Conservation (phyloP, 768 basidiomycete species). For the Agaricus subrufescens region DNA sequence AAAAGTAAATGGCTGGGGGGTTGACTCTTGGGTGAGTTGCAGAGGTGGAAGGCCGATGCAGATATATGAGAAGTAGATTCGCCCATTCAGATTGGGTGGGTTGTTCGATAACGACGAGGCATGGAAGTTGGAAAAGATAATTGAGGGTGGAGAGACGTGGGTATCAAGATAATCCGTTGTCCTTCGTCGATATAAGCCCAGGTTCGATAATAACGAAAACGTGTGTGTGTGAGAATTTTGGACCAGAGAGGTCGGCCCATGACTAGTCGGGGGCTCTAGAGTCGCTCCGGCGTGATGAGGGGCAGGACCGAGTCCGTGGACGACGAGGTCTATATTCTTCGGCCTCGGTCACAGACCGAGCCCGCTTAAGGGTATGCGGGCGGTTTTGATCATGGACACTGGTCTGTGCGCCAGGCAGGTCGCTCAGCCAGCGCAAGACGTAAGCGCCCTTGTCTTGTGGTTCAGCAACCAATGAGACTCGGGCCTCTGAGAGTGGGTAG, state of each 20-base stretch:
- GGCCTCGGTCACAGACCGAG: slow-evolving; percentile 32
- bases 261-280: slow-evolving; percentile 13
- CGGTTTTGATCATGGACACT: slow-evolving; percentile 25
- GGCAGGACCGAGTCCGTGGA: slow-evolving; percentile 21
- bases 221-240: slow-evolving; percentile 3
- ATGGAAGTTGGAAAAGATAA: neutral
- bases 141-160: neutral
- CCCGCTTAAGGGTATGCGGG: slow-evolving; percentile 28
- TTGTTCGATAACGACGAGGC: slow-evolving; percentile 3
- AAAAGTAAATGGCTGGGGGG: neutral
- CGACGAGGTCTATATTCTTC: slow-evolving; percentile 23
- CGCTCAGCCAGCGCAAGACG: slow-evolving; percentile 36
- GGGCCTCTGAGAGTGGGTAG: slow-evolving; percentile 19
- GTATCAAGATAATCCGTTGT: slow-evolving; percentile 6
- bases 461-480: slow-evolving; percentile 21
- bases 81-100: neutral
- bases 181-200: slow-evolving; percentile 4
- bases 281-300: slow-evolving; percentile 12
- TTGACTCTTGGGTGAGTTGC: neutral
- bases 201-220: neutral
- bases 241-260: neutral
- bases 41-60: neutral
- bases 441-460: slow-evolving; percentile 18
- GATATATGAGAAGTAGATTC: neutral
- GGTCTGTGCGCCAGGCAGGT: neutral